A percentile compares a stretch with the other conserved stretches of the same genome.
Conservation (phyloP, 179 eudicot species). For the Vitellaria paradoxa region DNA sequence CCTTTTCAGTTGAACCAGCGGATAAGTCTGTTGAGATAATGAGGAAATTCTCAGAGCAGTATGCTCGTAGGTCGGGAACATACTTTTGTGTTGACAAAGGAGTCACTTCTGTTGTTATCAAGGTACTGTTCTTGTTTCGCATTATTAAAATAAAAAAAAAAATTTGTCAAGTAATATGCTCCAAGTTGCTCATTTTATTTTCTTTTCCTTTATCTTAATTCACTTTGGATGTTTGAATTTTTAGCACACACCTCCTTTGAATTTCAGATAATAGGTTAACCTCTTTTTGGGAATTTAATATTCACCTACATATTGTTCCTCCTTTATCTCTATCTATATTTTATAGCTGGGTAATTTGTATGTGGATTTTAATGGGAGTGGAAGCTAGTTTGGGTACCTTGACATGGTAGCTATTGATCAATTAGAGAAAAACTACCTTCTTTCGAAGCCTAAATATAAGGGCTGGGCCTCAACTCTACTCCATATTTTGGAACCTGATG, state of each 20-base stretch:
- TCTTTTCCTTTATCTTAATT: background rate
- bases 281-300: background rate
- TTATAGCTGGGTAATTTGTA: background rate
- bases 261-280: background rate
- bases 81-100: slow-evolving; percentile 87
- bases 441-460: background rate
- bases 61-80: slow-evolving; percentile 79
- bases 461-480: background rate
- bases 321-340: background rate
- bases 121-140: slow-evolving; percentile 42
- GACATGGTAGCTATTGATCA: background rate
- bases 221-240: background rate
- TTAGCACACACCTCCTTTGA: background rate
- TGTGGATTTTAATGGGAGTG: background rate
- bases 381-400: background rate
- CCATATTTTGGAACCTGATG: no score
- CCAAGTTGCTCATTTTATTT: background rate
- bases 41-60: slow-evolving; percentile 99
- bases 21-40: slow-evolving; percentile 85
- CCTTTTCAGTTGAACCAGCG: slow-evolving; percentile 62
- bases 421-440: background rate
- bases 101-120: slow-evolving; percentile 91
- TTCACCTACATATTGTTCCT: background rate
- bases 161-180: background rate
- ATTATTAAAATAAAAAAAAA: background rate